Percentiles rank a stretch among this genome's conserved stretches.
Evolutionary conservation across 2,329 filamentous ascomycete species (phyloP).

Genomic region (Fusarium nisikadoi): DNA sequence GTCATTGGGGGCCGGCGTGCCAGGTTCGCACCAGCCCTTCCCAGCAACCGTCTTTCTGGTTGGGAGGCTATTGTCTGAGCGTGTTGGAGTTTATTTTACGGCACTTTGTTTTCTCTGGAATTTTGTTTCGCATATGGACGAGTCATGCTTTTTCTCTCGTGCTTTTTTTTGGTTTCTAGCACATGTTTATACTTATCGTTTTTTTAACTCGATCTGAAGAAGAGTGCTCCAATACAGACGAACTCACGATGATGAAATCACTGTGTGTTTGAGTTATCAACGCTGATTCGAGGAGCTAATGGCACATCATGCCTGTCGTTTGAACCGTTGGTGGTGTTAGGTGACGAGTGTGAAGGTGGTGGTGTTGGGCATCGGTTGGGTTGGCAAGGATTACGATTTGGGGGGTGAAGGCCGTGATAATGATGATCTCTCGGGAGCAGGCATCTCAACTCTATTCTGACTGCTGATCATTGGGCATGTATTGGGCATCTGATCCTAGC

Average conservation of each 20-base stretch:
- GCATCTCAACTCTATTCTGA: constrained; percentile 8
- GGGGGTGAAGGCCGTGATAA: constrained; percentile 20
- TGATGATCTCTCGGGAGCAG: constrained; percentile 16
- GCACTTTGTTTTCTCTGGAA: constrained; percentile 26
- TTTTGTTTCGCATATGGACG: constrained; percentile 16
- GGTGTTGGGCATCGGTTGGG: constrained; percentile 38
- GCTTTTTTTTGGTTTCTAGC: constrained; percentile 23
- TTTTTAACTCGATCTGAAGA: constrained; percentile 26
- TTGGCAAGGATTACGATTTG: constrained; percentile 21
- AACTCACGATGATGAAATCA: constrained; percentile 16
- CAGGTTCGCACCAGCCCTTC: constrained; percentile 27
- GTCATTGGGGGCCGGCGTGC: constrained; percentile 19
- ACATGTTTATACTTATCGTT: constrained; percentile 27
- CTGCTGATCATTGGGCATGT: constrained; percentile 8
- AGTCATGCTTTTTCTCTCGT: constrained; percentile 26
- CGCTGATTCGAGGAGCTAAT: constrained; percentile 21
- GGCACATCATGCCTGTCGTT: constrained; percentile 1
- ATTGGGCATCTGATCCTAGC: not conserved
- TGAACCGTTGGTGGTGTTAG: constrained; percentile 33
- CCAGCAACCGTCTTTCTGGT: constrained; percentile 36
- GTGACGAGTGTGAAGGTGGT: constrained; percentile 31
- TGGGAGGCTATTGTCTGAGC: constrained; percentile 38
- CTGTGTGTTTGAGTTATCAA: constrained; percentile 15
- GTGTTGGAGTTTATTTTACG: constrained; percentile 43
- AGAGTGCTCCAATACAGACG: constrained; percentile 30